Evolutionary conservation across 805 yeast genomes (phyloP), one percentile per base, ranked within the genome.

Genomic region (Myxozyma geophila): DNA sequence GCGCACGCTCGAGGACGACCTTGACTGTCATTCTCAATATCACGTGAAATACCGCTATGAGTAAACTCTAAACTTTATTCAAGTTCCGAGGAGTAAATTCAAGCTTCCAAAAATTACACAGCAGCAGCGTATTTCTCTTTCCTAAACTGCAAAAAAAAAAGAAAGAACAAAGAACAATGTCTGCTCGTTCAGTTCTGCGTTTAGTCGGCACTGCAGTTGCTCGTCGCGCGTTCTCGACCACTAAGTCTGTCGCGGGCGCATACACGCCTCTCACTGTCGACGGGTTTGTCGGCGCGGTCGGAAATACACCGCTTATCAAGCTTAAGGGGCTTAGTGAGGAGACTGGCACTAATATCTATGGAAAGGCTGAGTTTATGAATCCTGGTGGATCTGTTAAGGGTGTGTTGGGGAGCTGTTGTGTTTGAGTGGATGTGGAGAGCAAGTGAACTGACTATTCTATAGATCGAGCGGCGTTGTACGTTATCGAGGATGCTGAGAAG

Each of bases 331-430:
- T 89, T 28, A 83, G 89, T 44, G 77, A 81, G 23, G 82, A 83
- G 69, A 75, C 85, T 2, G 90, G 90, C 5, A 80, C 92, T 70
- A 87, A 89, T 70, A 84, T 92, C 67, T 92, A 85, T 74, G 98
- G 90, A 47, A 92, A 92, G 74, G 96, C 96, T 6, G 97, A 91
- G 76, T 89, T 86, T 78, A 88, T 88, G 87, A 91, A 91, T 76
- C 97, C 97, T 1, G 97, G 97, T 54, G 97, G 96, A 0, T 87
- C 95, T 10, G 92, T 91, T 60, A 91, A 91, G 73, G 70, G 70
- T 67, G 23, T 5, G 13, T 2, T 21, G 6, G 46, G 35, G 7
- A 4, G 12, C 10, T 19, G n/a, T 15, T 57, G n/a, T 48, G 12
- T 48, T 58, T 21, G 39, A 21, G 33, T 28, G n/a, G 17, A 19